A percentile compares a stretch with the other conserved stretches of the same genome.
These are phyloP conservation scores for Daldinia caldariorum DNA, from an alignment of 495 filamentous ascomycete genomes.

Conservation along the genomic window DNA sequence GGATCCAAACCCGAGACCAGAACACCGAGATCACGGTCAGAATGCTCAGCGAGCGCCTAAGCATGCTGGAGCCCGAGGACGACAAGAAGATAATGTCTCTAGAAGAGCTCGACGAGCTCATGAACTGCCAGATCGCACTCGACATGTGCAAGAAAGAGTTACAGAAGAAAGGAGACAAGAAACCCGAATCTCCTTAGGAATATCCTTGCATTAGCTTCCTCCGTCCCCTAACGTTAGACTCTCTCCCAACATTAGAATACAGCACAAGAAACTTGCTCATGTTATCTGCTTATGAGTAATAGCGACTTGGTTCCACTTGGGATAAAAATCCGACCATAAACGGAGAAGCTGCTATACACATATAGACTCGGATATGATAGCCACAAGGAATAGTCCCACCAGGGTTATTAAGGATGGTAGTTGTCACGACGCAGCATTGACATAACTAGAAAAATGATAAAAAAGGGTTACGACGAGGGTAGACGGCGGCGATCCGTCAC, in stretches of 20 bases:
- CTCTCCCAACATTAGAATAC: no score
- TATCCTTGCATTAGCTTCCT: no score
- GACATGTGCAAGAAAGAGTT: conserved; percentile 50
- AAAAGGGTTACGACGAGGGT: background rate
- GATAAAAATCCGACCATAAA: no score
- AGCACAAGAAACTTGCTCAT: no score
- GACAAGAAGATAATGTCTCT: conserved; percentile 22
- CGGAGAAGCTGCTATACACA: no score
- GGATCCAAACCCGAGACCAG: conserved; percentile 3
- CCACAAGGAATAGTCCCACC: no score
- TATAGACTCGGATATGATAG: no score
- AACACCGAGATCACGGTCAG: background rate
- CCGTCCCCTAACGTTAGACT: no score
- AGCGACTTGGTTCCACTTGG: no score
- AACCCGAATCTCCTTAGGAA: background rate
- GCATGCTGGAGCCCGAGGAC: background rate
- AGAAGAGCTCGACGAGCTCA: conserved; percentile 22
- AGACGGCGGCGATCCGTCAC: background rate
- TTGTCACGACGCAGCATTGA: no score
- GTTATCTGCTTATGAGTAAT: no score
- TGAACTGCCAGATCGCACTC: conserved; percentile 49
- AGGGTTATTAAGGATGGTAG: no score
- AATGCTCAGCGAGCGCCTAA: conserved; percentile 14
- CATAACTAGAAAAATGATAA: background rate
- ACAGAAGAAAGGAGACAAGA: conserved; percentile 43